Evolutionary conservation across 352 stramenopile genomes (phyloP), one percentile per base, ranked within the genome.

Genomic region (Globisporangium polare): DNA sequence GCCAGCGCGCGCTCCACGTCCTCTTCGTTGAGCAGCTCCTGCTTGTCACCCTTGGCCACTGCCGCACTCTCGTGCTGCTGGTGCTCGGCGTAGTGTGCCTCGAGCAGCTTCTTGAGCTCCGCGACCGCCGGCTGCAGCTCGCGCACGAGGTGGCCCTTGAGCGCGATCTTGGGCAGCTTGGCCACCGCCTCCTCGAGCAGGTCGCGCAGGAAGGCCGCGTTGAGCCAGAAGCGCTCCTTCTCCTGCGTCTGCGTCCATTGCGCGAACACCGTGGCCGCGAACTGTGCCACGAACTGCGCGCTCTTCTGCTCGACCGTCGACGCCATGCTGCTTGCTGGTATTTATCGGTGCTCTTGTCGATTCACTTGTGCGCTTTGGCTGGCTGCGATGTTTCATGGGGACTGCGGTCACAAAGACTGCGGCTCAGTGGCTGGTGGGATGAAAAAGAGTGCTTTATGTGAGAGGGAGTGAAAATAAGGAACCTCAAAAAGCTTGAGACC

Each of bases 271-370:
- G 69, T 73, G 45, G 69, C 68, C 20, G 68, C 66, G 60, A 90
- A 90, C 54, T 84, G 74, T 58, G 62, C 72, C 53, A 90, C 61
- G 71, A 90, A 90, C 53, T 74, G 73, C 67, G 62, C 72, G 43
- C 69, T 60, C 75, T 80, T 82, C 62, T 58, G 39, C 65, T 78
- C 73, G 71, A 80, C 33, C 33, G 33, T 81, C 5, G 47, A 39
- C 27, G 49, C 27, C 49, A 55, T 55, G 27, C 20, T 55, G 27
- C 20, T 55, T 18, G 26, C 47, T 37, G 24, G 6, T n/a, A 8
- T 22, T 12, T 18, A 2, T 31, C n/a, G 24, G 5, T 33, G 22
- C 22, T 52, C 22, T 50, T 29, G 10, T 29, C 18, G 9, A 20
- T n/a, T 20, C 2, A 8, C 22, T 52, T 17, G 46, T 22, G 13